Evolutionary conservation across 2,329 filamentous ascomycete genomes (phyloP).

Genomic region (Pleoardoris graminearum): DNA sequence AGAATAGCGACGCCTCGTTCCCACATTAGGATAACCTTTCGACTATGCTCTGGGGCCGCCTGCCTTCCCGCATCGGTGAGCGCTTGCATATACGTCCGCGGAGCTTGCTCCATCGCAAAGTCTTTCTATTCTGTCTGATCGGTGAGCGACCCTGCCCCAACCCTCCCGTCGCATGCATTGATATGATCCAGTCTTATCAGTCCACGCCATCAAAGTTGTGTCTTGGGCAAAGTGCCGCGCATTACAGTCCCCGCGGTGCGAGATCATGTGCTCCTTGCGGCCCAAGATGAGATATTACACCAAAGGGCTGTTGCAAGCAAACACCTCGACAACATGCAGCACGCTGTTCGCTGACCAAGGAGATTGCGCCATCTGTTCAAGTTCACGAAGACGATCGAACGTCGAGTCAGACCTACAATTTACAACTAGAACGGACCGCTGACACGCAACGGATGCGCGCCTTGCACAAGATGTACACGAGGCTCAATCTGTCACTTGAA

Average conservation of each 20-base stretch:
- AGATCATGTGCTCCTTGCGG: background rate
- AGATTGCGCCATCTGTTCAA: background rate
- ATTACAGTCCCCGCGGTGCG: background rate
- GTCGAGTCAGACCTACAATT: background rate
- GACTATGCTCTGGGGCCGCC: background rate
- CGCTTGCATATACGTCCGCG: constrained; percentile 12
- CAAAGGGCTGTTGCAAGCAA: background rate
- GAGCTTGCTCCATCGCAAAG: background rate
- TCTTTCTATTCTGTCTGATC: constrained; percentile 8
- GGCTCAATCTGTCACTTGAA: background rate
- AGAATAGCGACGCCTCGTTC: background rate
- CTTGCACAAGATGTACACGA: background rate
- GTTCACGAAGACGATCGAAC: background rate
- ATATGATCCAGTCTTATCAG: background rate
- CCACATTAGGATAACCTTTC: background rate
- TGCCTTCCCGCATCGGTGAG: constrained; percentile 20
- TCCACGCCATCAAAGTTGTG: background rate
- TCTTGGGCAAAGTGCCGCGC: background rate
- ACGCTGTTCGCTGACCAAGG: background rate
- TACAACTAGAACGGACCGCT: background rate
- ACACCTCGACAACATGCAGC: background rate
- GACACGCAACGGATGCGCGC: background rate
- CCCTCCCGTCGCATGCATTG: constrained; percentile 9
- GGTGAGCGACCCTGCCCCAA: constrained; percentile 4
- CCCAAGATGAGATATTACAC: background rate